A percentile compares a stretch with the other conserved stretches of the same genome.
Conservation (phyloP, 2,329 filamentous ascomycete species). For the Alternaria incomplexa region DNA sequence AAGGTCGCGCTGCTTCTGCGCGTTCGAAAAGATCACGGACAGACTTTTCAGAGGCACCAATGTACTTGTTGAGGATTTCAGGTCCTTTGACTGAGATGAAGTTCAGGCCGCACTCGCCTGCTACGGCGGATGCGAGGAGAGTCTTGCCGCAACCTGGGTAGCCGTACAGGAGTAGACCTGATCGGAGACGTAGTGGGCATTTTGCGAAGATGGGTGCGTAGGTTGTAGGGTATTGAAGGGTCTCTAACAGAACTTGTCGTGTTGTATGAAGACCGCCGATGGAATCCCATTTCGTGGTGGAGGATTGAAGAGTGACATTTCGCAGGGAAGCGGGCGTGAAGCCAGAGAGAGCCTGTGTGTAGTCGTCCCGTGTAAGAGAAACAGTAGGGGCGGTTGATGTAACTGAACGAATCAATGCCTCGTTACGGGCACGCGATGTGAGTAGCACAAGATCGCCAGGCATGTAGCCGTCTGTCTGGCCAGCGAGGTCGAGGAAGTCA, state of each 20-base stretch:
- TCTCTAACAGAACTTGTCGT: conserved; percentile 89
- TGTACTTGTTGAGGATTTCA: conserved; percentile 99
- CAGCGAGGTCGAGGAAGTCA: conserved; percentile 90
- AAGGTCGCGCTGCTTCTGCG: conserved; percentile 87
- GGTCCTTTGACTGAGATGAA: conserved; percentile 99
- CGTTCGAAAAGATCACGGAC: conserved; percentile 95
- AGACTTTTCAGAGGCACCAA: conserved; percentile 94
- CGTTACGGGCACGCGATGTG: conserved; percentile 85
- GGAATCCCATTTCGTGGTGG: conserved; percentile 87
- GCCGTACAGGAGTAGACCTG: conserved; percentile 89
- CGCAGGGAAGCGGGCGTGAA: conserved; percentile 95
- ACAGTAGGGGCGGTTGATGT: conserved; percentile 54
- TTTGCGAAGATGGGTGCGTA: conserved; percentile 98
- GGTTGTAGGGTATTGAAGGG: conserved; percentile 93
- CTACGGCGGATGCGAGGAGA: conserved; percentile 92
- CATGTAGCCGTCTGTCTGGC: conserved; percentile 97
- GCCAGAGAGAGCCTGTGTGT: conserved; percentile 81
- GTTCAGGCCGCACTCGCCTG: conserved; percentile 95
- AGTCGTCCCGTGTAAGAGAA: conserved; percentile 75
- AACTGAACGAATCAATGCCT: conserved; percentile 87
- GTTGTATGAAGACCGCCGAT: conserved; percentile 90
- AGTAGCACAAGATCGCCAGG: conserved; percentile 89
- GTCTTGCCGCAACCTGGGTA: conserved; percentile 98
- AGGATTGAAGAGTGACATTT: conserved; percentile 92
- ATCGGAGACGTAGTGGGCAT: conserved; percentile 91